These are phyloP conservation scores for Pleurozium schreberi DNA, from an alignment of 225 moss, liverwort and hornwort species.

Conservation along the genomic window DNA sequence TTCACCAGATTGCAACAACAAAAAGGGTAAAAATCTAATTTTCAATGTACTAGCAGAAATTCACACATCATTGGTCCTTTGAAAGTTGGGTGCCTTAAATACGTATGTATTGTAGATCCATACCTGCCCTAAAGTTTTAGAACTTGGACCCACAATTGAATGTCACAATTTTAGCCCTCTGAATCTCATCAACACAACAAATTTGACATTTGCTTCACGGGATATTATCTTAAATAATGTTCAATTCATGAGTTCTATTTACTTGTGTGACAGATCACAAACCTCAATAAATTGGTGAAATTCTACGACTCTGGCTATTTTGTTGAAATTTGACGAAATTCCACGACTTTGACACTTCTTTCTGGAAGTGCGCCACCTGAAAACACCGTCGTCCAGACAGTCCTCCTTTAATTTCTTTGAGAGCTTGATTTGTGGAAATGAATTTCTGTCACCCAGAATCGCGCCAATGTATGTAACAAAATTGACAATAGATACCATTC, in stretches of 20 bases:
- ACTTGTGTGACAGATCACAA: background rate
- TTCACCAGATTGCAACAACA: background rate
- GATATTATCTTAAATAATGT: background rate
- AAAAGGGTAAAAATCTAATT: background rate
- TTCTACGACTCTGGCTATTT: background rate
- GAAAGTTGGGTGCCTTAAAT: background rate
- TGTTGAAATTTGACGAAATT: background rate
- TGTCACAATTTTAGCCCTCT: background rate
- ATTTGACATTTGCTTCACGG: background rate
- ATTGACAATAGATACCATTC: background rate
- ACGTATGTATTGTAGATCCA: background rate
- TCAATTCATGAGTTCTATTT: background rate
- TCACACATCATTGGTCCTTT: background rate
- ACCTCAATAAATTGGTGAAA: background rate
- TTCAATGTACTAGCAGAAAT: too few species aligned
- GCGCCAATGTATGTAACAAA: background rate
- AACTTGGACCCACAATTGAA: background rate
- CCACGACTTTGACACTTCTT: background rate
- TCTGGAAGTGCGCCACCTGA: background rate
- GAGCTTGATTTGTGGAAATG: background rate
- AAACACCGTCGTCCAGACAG: too few species aligned
- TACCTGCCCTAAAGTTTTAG: background rate
- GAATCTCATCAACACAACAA: background rate
- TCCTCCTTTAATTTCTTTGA: background rate
- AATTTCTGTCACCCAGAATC: background rate